phyloP scores from a whole-genome alignment of 441 rosid genomes.

The Eruca vesicaria region DNA sequence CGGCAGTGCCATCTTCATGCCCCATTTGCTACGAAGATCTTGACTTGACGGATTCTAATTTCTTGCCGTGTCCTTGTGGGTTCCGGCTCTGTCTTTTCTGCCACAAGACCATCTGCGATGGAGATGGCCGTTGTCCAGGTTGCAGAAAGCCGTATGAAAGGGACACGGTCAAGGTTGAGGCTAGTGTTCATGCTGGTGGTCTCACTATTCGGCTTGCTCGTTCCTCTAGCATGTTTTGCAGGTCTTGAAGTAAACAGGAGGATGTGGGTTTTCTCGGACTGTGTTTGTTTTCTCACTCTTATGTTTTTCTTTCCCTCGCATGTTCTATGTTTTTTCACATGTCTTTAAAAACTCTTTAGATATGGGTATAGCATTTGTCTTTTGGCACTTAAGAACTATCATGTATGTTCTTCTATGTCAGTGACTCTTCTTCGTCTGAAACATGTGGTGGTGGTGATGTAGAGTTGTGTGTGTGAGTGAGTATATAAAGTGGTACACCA shows the following conservation, averaged over 20 bases:
- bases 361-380: conserved; percentile 49
- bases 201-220: conserved; percentile 65
- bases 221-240: conserved; percentile 72
- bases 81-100: conserved; percentile 93
- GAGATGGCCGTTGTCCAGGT: conserved; percentile 92
- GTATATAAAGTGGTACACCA: conserved; percentile 62
- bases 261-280: conserved; percentile 23
- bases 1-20: conserved; percentile 59
- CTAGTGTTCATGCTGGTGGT: conserved; percentile 54
- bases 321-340: conserved; percentile 40
- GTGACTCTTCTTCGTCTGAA: conserved; percentile 54
- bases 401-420: conserved; percentile 47
- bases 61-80: conserved; percentile 86
- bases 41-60: conserved; percentile 79
- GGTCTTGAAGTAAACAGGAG: conserved; percentile 49
- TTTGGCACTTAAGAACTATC: conserved; percentile 53
- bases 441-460: conserved; percentile 55
- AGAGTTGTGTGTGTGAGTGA: conserved; percentile 72
- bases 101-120: conserved; percentile 87
- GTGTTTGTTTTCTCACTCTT: conserved; percentile 36
- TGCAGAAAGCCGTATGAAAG: conserved; percentile 80
- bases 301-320: conserved; percentile 11
- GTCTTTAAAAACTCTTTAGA: conserved; percentile 47
- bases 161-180: conserved; percentile 51
- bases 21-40: conserved; percentile 93